These are phyloP conservation scores for Plasmodium adleri DNA, from an alignment of 169 alveolate genomes.

Conservation along the genomic window DNA sequence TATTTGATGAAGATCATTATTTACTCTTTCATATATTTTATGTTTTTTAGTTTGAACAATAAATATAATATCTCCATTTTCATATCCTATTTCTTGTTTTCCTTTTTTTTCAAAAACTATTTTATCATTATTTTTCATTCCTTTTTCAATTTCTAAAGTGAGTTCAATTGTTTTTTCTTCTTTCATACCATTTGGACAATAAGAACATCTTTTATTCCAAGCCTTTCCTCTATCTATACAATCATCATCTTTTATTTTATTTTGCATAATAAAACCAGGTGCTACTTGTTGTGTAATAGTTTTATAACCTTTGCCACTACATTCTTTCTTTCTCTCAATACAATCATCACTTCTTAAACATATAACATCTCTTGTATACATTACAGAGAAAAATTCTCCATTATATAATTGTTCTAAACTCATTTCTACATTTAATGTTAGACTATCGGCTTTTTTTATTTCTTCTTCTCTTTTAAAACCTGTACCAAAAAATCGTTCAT, in stretches of 20 bases:
- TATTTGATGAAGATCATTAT: conserved; percentile 85
- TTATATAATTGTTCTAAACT: conserved; percentile 85
- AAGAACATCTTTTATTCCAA: conserved; percentile 85
- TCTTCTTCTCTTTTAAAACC: conserved; percentile 79
- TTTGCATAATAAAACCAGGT: conserved; percentile 90
- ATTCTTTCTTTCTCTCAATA: conserved; percentile 83
- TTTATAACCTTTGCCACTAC: conserved; percentile 86
- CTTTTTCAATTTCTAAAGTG: conserved; percentile 79
- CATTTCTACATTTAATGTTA: conserved; percentile 80
- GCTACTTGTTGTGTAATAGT: conserved; percentile 88
- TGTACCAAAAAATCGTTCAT: conserved; percentile 82
- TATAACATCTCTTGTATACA: conserved; percentile 79
- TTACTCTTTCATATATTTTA: conserved; percentile 82
- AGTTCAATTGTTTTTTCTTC: conserved; percentile 79
- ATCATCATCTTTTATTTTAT: conserved; percentile 87
- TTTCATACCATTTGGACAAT: conserved; percentile 68
- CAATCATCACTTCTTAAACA: conserved; percentile 88
- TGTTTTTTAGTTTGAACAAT: conserved; percentile 82
- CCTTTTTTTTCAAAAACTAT: conserved; percentile 89
- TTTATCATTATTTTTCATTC: conserved; percentile 84
- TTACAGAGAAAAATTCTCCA: conserved; percentile 83
- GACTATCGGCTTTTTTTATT: conserved; percentile 83
- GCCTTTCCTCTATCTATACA: conserved; percentile 88
- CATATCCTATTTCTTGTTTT: conserved; percentile 85
- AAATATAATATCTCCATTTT: conserved; percentile 86